Evolutionary conservation across 2,329 filamentous ascomycete genomes (phyloP).

Genomic region (Canariomyces notabilis): DNA sequence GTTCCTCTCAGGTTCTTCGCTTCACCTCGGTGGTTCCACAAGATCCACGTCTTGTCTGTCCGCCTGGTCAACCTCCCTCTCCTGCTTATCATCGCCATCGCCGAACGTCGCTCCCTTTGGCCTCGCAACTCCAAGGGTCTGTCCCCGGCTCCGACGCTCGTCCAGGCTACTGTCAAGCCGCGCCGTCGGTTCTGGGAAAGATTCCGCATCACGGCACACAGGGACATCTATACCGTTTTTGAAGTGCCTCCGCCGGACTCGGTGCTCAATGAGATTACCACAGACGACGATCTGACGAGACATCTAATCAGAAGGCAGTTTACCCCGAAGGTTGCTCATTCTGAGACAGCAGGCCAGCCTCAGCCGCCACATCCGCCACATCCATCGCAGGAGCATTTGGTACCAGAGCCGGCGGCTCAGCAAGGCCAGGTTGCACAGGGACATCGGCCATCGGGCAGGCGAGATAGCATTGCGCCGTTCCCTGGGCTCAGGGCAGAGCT

Average conservation of each 20-base stretch:
- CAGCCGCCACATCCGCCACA: constrained; percentile 13
- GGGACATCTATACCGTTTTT: constrained; percentile 68
- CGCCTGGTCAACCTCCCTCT: constrained; percentile 71
- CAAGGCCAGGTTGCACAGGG: constrained; percentile 6
- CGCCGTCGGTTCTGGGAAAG: constrained; percentile 57
- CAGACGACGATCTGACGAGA: constrained; percentile 54
- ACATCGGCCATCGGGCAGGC: constrained; percentile 36
- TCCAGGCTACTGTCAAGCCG: constrained; percentile 4
- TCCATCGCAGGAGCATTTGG: constrained; percentile 6
- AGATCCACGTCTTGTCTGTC: constrained; percentile 75
- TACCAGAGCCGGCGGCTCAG: constrained; percentile 3
- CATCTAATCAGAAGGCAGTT: constrained; percentile 56
- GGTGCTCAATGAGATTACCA: constrained; percentile 51
- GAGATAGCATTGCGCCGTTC: constrained; percentile 52
- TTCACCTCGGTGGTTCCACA: constrained; percentile 82
- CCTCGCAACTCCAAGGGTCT: constrained; percentile 25
- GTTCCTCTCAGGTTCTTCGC: constrained; percentile 74
- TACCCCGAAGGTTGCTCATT: constrained; percentile 32
- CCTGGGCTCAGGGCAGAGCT: constrained; percentile 48
- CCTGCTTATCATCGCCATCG: constrained; percentile 63
- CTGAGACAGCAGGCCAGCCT: constrained; percentile 9
- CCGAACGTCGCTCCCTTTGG: constrained; percentile 69
- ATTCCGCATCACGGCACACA: constrained; percentile 64
- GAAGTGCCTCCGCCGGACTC: constrained; percentile 63
- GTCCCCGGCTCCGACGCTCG: constrained; percentile 3